Evolutionary conservation across 495 filamentous ascomycete genomes (phyloP), one percentile per base, ranked within the genome.

Genomic region (Cercophora newfieldiana): DNA sequence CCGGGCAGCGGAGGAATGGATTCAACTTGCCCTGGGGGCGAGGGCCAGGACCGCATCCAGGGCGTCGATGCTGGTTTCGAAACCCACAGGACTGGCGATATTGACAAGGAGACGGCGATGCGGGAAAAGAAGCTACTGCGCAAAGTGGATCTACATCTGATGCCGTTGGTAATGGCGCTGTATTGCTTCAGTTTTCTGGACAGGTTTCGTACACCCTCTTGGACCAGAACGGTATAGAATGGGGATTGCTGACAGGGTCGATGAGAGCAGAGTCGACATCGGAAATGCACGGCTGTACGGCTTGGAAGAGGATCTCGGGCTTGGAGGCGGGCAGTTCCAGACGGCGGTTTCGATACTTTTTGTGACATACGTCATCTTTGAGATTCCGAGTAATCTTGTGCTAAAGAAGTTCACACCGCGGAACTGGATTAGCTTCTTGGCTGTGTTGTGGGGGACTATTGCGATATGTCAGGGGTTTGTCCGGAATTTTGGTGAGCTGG

Each of bases 231-330:
- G 30, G 24, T 61, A 12, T 22, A 47, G 25, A 25, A 44, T 28
- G 31, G 7, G 0, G 21, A n/a, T 51, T 0, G 30, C 18, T 50
- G 37, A 64, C 22, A n/a, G n/a, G n/a, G n/a, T n/a, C n/a, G n/a
- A n/a, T 22, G 7, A 57, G 31, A 47, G 18, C 53, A 84, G 80
- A 67, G 90, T 92, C 24, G 92, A 92, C 70, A 93, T 94, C 66
- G 90, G 90, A 63, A 92, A 91, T 78, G 88, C 89, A 12, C 80
- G 88, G 8, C 77, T 93, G 28, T 92, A 91, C 68, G 80, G 80
- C 7, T 62, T 94, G 58, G 89, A 91, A 76, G 78, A 83, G 58
- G 90, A 93, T 65, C 79, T 94, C 7, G 79, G 82, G 1, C 72
- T 91, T 53, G 72, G 77, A 7, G 83, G 84, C 18, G 82, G 89